phyloP scores from a whole-genome alignment of 495 filamentous ascomycete species.

The Hyaloscypha variabilis region DNA sequence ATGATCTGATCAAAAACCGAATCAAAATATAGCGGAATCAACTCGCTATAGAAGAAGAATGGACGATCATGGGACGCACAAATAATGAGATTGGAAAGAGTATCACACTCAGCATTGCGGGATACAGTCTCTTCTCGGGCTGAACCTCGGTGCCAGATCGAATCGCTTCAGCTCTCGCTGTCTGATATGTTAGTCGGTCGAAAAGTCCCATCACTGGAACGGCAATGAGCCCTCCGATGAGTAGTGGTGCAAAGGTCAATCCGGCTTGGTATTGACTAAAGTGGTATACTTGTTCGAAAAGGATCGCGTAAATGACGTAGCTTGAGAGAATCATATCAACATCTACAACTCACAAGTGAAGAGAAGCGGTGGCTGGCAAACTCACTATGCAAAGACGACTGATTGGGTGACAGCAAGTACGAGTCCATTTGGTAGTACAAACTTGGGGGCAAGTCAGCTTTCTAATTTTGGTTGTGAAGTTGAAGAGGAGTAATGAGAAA shows the following conservation, averaged over 20 bases:
- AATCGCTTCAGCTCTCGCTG: conserved; percentile 12
- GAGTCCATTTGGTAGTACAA: conserved; percentile 59
- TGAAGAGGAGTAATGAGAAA: neutral
- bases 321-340: neutral
- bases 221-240: conserved; percentile 55
- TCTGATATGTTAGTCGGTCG: conserved; percentile 45
- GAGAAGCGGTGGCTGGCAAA: neutral
- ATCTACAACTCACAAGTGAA: neutral
- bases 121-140: conserved; percentile 60
- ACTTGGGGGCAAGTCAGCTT: conserved; percentile 26
- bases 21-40: neutral
- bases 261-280: conserved; percentile 53
- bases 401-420: conserved; percentile 65
- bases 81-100: conserved; percentile 53
- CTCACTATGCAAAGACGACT: conserved; percentile 58
- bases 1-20: neutral
- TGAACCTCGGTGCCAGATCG: conserved; percentile 22
- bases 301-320: conserved; percentile 61
- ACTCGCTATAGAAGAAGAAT: neutral
- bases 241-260: conserved; percentile 58
- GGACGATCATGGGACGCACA: conserved; percentile 12
- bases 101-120: conserved; percentile 62
- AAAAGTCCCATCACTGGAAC: conserved; percentile 43
- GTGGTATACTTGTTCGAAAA: conserved; percentile 51
- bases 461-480: neutral